Percentiles rank a stretch among this genome's conserved stretches.
Conservation (phyloP, 1,284 basidiomycete species). For the Omphalotus olearius region DNA sequence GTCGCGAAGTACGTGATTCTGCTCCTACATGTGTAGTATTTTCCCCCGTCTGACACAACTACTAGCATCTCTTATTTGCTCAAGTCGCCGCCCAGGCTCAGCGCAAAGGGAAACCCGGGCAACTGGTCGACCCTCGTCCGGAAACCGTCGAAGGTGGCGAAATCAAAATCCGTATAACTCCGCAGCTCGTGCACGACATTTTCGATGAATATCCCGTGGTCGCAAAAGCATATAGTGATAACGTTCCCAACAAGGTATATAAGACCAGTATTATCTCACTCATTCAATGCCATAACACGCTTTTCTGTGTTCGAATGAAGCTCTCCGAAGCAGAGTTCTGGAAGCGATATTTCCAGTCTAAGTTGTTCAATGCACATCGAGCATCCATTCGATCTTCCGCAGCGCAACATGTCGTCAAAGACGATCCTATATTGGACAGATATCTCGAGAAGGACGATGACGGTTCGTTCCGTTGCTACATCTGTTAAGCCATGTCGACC, state of each 20-base stretch:
- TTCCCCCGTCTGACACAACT: conserved; percentile 4
- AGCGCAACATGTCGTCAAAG: conserved; percentile 80
- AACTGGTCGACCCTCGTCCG: conserved; percentile 87
- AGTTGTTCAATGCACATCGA: conserved; percentile 90
- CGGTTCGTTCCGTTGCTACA: conserved; percentile 44
- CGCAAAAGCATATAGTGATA: conserved; percentile 86
- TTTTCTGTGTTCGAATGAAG: conserved; percentile 33
- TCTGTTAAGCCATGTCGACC: neutral
- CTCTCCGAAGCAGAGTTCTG: conserved; percentile 91
- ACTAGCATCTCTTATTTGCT: conserved; percentile 65
- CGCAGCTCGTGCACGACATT: conserved; percentile 90
- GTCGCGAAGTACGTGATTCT: conserved; percentile 65
- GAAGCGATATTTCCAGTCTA: conserved; percentile 94
- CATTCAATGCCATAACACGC: conserved; percentile 11
- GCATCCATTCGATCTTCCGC: conserved; percentile 88
- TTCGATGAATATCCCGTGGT: conserved; percentile 98
- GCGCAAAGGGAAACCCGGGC: conserved; percentile 78
- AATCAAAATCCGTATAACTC: conserved; percentile 88
- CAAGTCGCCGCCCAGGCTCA: conserved; percentile 72
- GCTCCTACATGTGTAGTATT: neutral
- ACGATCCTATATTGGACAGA: conserved; percentile 92
- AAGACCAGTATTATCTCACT: conserved; percentile 4
- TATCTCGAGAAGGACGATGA: conserved; percentile 96
- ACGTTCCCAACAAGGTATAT: conserved; percentile 79
- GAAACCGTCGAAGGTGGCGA: conserved; percentile 77